Evolutionary conservation across 495 filamentous ascomycete genomes (phyloP).

Genomic region (Platismatia glauca): DNA sequence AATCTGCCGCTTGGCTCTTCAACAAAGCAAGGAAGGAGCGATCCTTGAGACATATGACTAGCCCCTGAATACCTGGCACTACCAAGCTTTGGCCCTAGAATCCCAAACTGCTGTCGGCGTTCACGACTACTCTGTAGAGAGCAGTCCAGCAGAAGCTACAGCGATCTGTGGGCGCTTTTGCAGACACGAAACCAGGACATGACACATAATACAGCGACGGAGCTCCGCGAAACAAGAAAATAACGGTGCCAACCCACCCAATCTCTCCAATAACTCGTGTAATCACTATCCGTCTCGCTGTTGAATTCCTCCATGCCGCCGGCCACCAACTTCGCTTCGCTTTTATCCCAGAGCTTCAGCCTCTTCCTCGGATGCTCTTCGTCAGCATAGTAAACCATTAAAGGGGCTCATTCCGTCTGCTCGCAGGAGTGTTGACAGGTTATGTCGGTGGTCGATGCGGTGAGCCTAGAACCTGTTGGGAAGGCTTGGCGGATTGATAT

Average conservation of each 20-base stretch:
- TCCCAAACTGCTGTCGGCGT: not conserved
- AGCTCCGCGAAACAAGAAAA: not conserved
- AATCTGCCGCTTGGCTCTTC: not conserved
- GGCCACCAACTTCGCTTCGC: not conserved
- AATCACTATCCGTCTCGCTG: conserved; percentile 96
- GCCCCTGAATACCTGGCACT: not conserved
- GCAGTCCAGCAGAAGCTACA: not conserved
- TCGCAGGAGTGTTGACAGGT: not conserved
- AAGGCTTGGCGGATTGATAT: not conserved
- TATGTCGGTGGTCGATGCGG: not conserved
- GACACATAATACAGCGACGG: not conserved
- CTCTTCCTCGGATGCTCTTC: not conserved
- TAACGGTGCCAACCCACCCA: conserved; percentile 62
- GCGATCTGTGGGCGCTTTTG: not conserved
- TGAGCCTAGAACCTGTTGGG: not conserved
- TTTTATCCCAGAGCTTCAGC: not conserved
- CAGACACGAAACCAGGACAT: not conserved
- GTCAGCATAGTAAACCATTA: not conserved
- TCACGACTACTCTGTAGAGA: not conserved
- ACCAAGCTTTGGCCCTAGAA: not conserved
- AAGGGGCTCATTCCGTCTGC: not conserved
- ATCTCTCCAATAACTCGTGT: conserved; percentile 98
- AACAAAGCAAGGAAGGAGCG: not conserved
- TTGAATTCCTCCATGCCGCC: conserved; percentile 82
- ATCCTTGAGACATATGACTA: not conserved